Conservation (phyloP, 2,329 filamentous ascomycete genomes). For the Microdochium nivale region DNA sequence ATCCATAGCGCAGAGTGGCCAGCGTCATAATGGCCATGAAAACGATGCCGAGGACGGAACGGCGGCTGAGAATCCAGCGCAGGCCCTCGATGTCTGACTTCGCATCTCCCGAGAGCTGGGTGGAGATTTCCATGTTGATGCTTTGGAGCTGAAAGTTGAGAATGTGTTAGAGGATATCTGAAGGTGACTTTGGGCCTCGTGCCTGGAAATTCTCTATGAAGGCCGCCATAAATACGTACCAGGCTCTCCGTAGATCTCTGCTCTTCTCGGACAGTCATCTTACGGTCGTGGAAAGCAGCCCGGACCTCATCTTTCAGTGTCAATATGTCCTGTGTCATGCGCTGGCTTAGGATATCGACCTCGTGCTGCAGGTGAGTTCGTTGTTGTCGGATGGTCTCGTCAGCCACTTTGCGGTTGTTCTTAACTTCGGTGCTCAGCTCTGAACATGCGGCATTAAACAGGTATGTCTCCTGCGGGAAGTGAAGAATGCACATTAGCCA, state of each 20-base stretch:
- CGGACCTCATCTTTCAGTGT: constrained; percentile 85
- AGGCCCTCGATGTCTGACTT: constrained; percentile 88
- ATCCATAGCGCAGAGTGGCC: constrained; percentile 50
- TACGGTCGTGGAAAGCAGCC: constrained; percentile 92
- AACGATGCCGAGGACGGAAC: constrained; percentile 55
- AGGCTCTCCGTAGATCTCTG: constrained; percentile 77
- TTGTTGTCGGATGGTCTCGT: constrained; percentile 76
- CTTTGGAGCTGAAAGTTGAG: constrained; percentile 62
- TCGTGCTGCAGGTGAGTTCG: constrained; percentile 85
- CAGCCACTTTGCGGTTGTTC: constrained; percentile 65
- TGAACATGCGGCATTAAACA: constrained; percentile 89
- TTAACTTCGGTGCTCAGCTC: constrained; percentile 83
- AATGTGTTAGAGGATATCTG: neutral
- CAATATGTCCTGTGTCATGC: constrained; percentile 72
- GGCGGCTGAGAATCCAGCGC: constrained; percentile 70
- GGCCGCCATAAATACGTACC: constrained; percentile 33
- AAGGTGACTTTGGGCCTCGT: neutral
- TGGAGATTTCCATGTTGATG: constrained; percentile 93
- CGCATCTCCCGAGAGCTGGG: constrained; percentile 78
- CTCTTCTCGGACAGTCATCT: constrained; percentile 84
- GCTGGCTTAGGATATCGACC: constrained; percentile 83
- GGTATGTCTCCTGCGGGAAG: constrained; percentile 62
- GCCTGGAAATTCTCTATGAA: neutral
- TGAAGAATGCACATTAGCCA: constrained; percentile 7
- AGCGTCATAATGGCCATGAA: constrained; percentile 57